Base-by-base conservation (phyloP, 148 eudicot genomes). In the Pharnaceum exiguum region DNA sequence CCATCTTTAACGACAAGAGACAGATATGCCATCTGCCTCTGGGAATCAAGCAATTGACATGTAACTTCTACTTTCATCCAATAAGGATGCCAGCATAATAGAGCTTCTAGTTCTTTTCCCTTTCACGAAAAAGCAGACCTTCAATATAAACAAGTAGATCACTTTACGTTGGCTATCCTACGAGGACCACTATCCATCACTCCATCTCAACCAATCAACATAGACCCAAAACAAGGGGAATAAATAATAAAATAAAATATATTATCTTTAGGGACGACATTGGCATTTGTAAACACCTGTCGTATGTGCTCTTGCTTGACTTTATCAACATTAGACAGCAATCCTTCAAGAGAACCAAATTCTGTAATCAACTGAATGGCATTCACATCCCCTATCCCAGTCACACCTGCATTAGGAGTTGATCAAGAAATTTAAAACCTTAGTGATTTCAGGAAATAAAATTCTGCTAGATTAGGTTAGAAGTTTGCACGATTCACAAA, bases 321-420 rank as follows among this genome's bases (percentile, higher is more conserved):
- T 65, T 78, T 82, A 49, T 93, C 95, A 49, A 86, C 75, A 63
- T 74, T 71, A 28, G 65, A 54, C 76, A 93, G 70, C 72, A 89
- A 70, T 44, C 79, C 79, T 57, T 89, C 96, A 71, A 89, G 59
- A 29, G 95, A 79, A 60, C 96, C 96, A 76, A 72, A 89, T 70
- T 84, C 83, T 40, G 91, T 76, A 40, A 93, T 93, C 68, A 93
- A 75, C 64, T 77, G 77, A 60, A 93, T 68, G 31, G 91, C 99
- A 78, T 85, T 83, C 44, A 89, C 87, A 66, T 77, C 71, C 68
- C 95, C 96, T 22, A 93, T 82, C 55, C 96, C 96, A 35, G 78
- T 71, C 55, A 93, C 85, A 51, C 99, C 99, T 93, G 80, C 75
- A 72, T 48, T 33, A 54, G 49, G 65, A 62, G 60, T 23, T 35